These are phyloP conservation scores for Recurvomyces mirabilis DNA, from an alignment of 495 filamentous ascomycete genomes.

Conservation along the genomic window DNA sequence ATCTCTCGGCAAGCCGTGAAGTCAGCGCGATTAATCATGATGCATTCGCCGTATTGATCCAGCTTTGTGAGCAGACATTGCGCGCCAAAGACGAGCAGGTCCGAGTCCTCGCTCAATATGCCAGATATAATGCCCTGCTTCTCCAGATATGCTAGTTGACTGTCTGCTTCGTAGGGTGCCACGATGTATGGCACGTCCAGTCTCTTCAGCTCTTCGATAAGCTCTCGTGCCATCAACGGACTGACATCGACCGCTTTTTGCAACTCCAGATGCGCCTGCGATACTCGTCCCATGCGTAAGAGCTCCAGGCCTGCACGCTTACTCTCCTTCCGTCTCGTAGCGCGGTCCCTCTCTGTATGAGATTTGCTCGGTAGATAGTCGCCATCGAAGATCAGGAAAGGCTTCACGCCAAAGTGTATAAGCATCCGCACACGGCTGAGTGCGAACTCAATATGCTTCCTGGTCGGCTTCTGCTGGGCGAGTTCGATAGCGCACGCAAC, in stretches of 20 bases:
- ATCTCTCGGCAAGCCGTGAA: conserved; percentile 83
- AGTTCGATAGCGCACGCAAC: conserved; percentile 86
- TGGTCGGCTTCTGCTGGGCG: conserved; percentile 74
- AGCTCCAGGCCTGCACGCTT: conserved; percentile 65
- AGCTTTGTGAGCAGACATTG: conserved; percentile 86
- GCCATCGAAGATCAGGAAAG: conserved; percentile 92
- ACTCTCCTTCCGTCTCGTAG: conserved; percentile 59
- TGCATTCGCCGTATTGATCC: conserved; percentile 81
- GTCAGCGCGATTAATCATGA: conserved; percentile 78
- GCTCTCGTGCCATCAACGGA: conserved; percentile 80
- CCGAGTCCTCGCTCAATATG: conserved; percentile 93
- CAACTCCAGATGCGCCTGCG: conserved; percentile 73
- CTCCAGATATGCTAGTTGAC: conserved; percentile 90
- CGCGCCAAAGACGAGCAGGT: conserved; percentile 89
- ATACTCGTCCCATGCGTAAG: conserved; percentile 61
- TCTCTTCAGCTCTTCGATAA: conserved; percentile 85
- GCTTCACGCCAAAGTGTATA: conserved; percentile 78
- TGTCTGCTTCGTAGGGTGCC: conserved; percentile 95
- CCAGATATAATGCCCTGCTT: conserved; percentile 68
- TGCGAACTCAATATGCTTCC: conserved; percentile 82
- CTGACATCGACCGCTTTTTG: conserved; percentile 96
- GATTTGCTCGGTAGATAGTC: conserved; percentile 92
- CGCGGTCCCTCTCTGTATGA: conserved; percentile 69
- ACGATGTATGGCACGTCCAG: conserved; percentile 76
- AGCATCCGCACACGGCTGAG: conserved; percentile 89